Evolutionary conservation across 441 rosid species (phyloP).

Genomic region (Gossypium gossypioides): DNA sequence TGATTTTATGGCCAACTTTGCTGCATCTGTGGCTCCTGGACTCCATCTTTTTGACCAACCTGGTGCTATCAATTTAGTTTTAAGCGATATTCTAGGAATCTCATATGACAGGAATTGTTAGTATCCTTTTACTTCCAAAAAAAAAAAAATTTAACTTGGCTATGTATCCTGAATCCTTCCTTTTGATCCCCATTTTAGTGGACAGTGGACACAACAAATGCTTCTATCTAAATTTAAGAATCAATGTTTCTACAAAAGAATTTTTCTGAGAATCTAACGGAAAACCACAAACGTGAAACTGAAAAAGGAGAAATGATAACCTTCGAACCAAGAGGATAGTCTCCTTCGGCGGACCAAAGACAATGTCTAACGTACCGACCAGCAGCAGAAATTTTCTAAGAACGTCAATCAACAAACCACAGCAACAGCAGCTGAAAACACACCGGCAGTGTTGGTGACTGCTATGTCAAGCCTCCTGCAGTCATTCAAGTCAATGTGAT

Average conservation of each 20-base stretch:
- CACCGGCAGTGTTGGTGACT: background rate
- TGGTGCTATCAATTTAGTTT: too few relatives aligned
- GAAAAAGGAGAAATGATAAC: constrained; percentile 15
- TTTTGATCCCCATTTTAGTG: too few relatives aligned
- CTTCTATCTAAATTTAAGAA: background rate
- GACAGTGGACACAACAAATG: too few relatives aligned
- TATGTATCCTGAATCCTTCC: too few relatives aligned
- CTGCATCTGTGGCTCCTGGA: too few relatives aligned
- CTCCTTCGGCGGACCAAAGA: constrained; percentile 31
- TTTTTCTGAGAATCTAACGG: background rate
- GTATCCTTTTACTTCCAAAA: too few relatives aligned
- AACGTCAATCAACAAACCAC: constrained; percentile 34
- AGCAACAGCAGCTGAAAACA: constrained; percentile 29
- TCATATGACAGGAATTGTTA: too few relatives aligned
- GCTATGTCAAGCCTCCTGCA: constrained; percentile 20
- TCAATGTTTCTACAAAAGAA: background rate
- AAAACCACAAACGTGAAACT: background rate
- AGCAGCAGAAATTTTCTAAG: constrained; percentile 25
- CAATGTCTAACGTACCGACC: constrained; percentile 18
- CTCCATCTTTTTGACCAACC: too few relatives aligned
- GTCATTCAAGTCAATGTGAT: constrained; percentile 28
- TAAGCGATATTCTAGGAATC: too few relatives aligned
- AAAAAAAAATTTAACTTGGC: too few relatives aligned
- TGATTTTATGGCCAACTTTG: too few relatives aligned
- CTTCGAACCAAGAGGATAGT: constrained; percentile 36